Evolutionary conservation across 1,284 basidiomycete species (phyloP), one percentile per base, ranked within the genome.

Genomic region (Leccinum subrobustum): DNA sequence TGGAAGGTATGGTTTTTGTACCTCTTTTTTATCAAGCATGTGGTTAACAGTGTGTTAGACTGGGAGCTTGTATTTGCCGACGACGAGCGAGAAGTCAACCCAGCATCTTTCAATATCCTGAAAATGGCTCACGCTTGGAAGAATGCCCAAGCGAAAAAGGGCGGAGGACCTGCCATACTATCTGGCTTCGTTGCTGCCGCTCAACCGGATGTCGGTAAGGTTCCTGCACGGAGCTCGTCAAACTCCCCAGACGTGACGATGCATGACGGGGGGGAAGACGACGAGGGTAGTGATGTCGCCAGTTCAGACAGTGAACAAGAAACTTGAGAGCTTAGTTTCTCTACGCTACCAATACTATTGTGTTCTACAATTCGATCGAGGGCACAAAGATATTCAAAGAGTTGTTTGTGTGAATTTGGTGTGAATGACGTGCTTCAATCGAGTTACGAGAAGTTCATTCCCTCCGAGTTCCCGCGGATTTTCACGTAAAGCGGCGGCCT

Each of bases 21-120:
- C 60, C 4, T 60, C 23, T 65, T 42, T 31, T 50, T 7, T n/a
- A 14, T 57, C 8, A 47, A 35, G 35, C 33, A 27, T 33, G 48
- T 42, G 20, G 33, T 12, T 63, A 55, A 61, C 48, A 14, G 39
- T 57, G 39, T 58, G 27, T 16, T 71, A 94, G 93, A 96, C 72
- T 96, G 92, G 89, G 95, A 96, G 72, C 86, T 96, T 71, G 88
- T 95, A 23, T 98, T 97, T 75, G 88, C 93, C 33, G 95, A 97
- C 79, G 95, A 98, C 81, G 93, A 96, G 70, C 85, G 88, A 59
- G 93, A 96, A 70, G 85, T 90, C 51, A 96, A 96, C 70, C 93
- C 95, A 0, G 89, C 92, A 0, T 87, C 93, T 1, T 96, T 95
- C 87, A 95, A 95, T 72, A 93, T 96, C 80, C 80, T 97, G 73